Evolutionary conservation across 164 flowering plant genomes (phyloP).

Genomic region (Saururus chinensis): DNA sequence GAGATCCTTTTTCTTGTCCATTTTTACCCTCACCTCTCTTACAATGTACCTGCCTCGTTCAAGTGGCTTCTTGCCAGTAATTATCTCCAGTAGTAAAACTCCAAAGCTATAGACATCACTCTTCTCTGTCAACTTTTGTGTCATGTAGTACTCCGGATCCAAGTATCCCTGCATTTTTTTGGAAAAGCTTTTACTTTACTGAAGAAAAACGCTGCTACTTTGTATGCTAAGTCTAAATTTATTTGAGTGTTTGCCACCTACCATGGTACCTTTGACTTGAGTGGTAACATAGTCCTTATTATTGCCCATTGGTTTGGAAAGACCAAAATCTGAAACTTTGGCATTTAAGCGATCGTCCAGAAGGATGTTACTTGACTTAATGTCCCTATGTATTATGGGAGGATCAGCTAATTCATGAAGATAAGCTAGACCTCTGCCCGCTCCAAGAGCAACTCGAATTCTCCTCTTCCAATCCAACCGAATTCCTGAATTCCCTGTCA

Average conservation of each 20-base stretch:
- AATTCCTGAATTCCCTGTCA: not conserved
- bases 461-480: slow-evolving; percentile 2
- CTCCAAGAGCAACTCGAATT: not conserved
- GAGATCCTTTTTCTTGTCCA: slow-evolving; percentile 39
- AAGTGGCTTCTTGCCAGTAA: slow-evolving; percentile 68
- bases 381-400: slow-evolving; percentile 4
- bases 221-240: no score
- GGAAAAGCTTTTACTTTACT: not conserved
- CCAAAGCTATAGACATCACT: slow-evolving; percentile 93
- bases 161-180: slow-evolving; percentile 63
- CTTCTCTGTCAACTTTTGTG: slow-evolving; percentile 79
- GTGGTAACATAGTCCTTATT: slow-evolving; percentile 57
- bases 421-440: slow-evolving; percentile 4
- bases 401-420: slow-evolving; percentile 5
- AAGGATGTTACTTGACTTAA: slow-evolving; percentile 3
- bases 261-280: slow-evolving; percentile 68
- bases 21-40: slow-evolving; percentile 49
- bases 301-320: slow-evolving; percentile 53
- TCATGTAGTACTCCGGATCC: slow-evolving; percentile 96
- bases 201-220: not conserved
- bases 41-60: slow-evolving; percentile 84
- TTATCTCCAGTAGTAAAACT: slow-evolving; percentile 79
- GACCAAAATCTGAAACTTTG: slow-evolving; percentile 67
- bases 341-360: slow-evolving; percentile 52
- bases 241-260: slow-evolving; percentile 15